Percentiles rank a stretch among this genome's conserved stretches.
Evolutionary conservation across 208 protist species (phyloP).

Genomic region (Tritrichomonas musculus): DNA sequence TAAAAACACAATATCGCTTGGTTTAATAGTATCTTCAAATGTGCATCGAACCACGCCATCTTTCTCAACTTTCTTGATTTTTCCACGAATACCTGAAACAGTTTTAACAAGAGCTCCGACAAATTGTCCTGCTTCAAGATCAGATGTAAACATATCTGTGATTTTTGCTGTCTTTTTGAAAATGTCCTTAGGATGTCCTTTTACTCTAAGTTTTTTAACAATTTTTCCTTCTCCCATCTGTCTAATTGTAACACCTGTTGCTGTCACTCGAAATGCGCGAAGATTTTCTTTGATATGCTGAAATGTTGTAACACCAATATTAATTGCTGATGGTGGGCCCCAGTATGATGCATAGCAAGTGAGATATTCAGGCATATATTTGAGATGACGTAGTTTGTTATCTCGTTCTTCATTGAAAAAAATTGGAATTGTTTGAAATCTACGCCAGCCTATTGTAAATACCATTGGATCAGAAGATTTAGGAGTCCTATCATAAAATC

Average conservation of each 20-base stretch:
- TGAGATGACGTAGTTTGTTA: conserved; percentile 85
- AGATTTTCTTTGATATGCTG: conserved; percentile 37
- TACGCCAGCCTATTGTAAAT: conserved; percentile 94
- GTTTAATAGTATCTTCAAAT: conserved; percentile 98
- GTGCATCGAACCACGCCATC: conserved; percentile 85
- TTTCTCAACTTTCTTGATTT: conserved; percentile 85
- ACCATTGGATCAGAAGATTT: conserved; percentile 96
- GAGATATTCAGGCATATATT: conserved; percentile 98
- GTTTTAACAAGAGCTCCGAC: conserved; percentile 91
- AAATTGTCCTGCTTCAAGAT: conserved; percentile 82
- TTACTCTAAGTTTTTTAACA: conserved; percentile 99
- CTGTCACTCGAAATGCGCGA: conserved; percentile 32
- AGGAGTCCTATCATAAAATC: conserved; percentile 87
- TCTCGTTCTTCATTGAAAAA: conserved; percentile 78
- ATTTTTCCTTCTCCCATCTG: conserved; percentile 76
- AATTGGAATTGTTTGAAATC: conserved; percentile 77
- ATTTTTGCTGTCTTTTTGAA: conserved; percentile 96
- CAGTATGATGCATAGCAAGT: conserved; percentile 94
- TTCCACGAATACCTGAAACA: conserved; percentile 92
- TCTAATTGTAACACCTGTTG: conserved; percentile 79
- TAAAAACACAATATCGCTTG: conserved; percentile 95
- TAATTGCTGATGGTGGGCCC: conserved; percentile 82
- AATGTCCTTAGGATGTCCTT: conserved; percentile 84
- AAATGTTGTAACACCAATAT: conserved; percentile 66
- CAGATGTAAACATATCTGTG: conserved; percentile 69